Base-by-base conservation (phyloP, 2,329 filamentous ascomycete species). In the Ascochyta fabae region DNA sequence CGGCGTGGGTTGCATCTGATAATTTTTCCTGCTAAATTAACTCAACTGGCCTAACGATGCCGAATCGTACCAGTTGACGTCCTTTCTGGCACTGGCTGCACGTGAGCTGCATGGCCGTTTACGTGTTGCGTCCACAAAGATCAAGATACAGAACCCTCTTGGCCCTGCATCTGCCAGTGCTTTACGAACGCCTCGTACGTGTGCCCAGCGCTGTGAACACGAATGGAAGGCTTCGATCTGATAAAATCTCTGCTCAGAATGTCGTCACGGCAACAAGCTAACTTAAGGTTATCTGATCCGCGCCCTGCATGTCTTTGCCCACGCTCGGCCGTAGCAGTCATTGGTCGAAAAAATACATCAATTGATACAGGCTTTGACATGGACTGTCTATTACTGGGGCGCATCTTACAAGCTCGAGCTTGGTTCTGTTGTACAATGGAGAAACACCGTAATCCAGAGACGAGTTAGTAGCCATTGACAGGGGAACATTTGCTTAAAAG, bases 261-360 rank as follows among this genome's bases (percentile, higher is more conserved):
- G 54, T 24, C 22, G 35, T 54, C 59, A 55, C 61, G 49, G 52
- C 41, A 33, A 35, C 41, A 45, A 43, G 61, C 56, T 59, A 49
- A 61, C 51, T 62, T 70, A 66, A 69, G 55, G 63, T 68, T 72
- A 71, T 73, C 69, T 66, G 69, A 73, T 72, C 70, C 68, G 67
- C 61, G 4, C 52, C 61, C 61, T 68, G 65, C 64, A 67, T 61
- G 15, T 36, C 26, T 10, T n/a, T 31, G 40, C 35, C 46, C 26
- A 39, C 43, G 16, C 8, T 19, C 13, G 52, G 24, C 15, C 38
- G 31, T 19, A 13, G 19, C 36, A 16, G 19, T 29, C n/a, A 53
- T 57, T 58, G 46, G 62, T 8, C 33, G 23, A 26, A 22, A n/a
- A 1, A n/a, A 12, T 38, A 33, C 16, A 27, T 16, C 31, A 31